Percentiles rank a stretch among this genome's conserved stretches.
Evolutionary conservation across 2,329 filamentous ascomycete species (phyloP).

Genomic region (Stylonectria norvegica): DNA sequence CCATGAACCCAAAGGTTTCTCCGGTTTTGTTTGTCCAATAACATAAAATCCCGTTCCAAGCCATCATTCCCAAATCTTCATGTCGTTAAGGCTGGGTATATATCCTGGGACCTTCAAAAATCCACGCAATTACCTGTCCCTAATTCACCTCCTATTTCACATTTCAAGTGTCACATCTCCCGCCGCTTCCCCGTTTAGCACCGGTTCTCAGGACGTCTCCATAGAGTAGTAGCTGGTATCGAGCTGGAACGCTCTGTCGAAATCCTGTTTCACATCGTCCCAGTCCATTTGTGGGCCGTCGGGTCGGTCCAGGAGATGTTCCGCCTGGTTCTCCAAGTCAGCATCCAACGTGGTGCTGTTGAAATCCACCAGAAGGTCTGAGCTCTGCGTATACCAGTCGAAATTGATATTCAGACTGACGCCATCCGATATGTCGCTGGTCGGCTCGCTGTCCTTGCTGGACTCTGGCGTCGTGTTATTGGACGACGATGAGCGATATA

Average conservation of each 20-base stretch:
- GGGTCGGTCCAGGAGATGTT: constrained; percentile 22
- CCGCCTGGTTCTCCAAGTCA: constrained; percentile 5
- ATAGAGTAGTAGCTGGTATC: constrained; percentile 42
- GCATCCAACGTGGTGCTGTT: constrained; percentile 31
- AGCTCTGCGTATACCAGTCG: constrained; percentile 49
- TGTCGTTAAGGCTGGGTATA: constrained; percentile 3
- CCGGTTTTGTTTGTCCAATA: constrained; percentile 1
- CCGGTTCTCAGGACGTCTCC: constrained; percentile 26
- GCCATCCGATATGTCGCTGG: constrained; percentile 58
- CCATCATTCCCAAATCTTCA: background rate
- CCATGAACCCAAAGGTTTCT: background rate
- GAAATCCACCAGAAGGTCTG: constrained; percentile 43
- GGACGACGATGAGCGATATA: constrained; percentile 55
- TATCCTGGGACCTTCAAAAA: constrained; percentile 10
- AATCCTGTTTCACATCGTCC: constrained; percentile 50
- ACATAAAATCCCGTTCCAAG: background rate
- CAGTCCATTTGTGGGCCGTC: constrained; percentile 34
- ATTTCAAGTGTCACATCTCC: constrained; percentile 10
- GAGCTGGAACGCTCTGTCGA: constrained; percentile 51
- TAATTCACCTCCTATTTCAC: constrained; percentile 12
- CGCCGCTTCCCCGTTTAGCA: too few species aligned
- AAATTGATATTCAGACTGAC: constrained; percentile 52
- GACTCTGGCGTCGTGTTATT: constrained; percentile 65
- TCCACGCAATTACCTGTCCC: background rate
- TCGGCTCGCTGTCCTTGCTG: constrained; percentile 61